A percentile compares a stretch with the other conserved stretches of the same genome.
Evolutionary conservation across 2,329 filamentous ascomycete species (phyloP).

Genomic region (Aspergillus texensis): DNA sequence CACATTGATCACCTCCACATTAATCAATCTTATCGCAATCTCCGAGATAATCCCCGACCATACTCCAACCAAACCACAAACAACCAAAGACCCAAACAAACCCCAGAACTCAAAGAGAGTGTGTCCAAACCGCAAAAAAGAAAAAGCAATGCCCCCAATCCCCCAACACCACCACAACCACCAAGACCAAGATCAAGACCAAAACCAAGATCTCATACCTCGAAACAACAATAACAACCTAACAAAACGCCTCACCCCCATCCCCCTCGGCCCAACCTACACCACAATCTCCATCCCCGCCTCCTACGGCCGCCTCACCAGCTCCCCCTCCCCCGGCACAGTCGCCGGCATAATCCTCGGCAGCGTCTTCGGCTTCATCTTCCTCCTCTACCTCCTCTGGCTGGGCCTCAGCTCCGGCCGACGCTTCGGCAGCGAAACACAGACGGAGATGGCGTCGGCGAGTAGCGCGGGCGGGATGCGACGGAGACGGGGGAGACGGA

Average conservation of each 20-base stretch:
- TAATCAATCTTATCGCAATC: background rate
- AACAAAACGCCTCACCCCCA: background rate
- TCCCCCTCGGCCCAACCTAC: constrained; percentile 17
- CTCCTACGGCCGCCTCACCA: constrained; percentile 59
- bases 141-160: background rate
- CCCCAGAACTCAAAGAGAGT: background rate
- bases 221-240: background rate
- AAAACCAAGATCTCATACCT: constrained; percentile 1
- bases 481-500: constrained; percentile 20
- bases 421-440: constrained; percentile 29
- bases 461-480: constrained; percentile 17
- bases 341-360: constrained; percentile 62
- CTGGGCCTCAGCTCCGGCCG: constrained; percentile 51
- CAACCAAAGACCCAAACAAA: background rate
- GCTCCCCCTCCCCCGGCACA: constrained; percentile 57
- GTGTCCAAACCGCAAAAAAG: background rate
- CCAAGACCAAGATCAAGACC: too few relatives aligned
- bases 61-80: background rate
- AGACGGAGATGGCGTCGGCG: constrained; percentile 33
- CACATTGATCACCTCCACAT: background rate
- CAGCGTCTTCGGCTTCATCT: constrained; percentile 53
- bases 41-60: background rate
- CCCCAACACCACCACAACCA: background rate
- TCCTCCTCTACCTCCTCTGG: constrained; percentile 57
- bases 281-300: constrained; percentile 58